These are phyloP conservation scores for Plasmodium reichenowi DNA, from an alignment of 169 alveolate genomes.

Conservation along the genomic window DNA sequence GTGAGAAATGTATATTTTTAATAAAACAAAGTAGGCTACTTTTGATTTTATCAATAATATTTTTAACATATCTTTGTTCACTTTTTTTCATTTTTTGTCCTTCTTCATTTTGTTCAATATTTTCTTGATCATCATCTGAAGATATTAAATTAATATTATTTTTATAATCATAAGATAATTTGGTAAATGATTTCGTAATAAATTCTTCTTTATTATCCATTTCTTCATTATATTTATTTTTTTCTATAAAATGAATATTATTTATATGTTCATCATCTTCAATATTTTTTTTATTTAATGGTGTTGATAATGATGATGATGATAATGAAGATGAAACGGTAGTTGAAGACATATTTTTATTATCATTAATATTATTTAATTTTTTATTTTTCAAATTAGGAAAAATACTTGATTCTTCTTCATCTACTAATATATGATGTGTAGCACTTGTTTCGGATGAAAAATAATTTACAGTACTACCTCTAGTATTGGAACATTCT, in stretches of 20 bases:
- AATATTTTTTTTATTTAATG: conserved; percentile 10
- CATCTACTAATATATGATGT: conserved; percentile 8
- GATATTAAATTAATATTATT: conserved; percentile 67
- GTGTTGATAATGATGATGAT: conserved; percentile 27
- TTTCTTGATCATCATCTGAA: conserved; percentile 45
- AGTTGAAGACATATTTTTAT: not conserved
- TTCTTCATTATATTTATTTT: conserved; percentile 72
- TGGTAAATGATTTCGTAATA: conserved; percentile 40
- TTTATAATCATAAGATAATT: conserved; percentile 71
- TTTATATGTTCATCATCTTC: conserved; percentile 6
- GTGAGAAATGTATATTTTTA: conserved; percentile 66
- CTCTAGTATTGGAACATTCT: not conserved
- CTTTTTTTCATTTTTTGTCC: conserved; percentile 50
- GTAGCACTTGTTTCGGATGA: conserved; percentile 18
- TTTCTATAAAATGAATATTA: conserved; percentile 8
- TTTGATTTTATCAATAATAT: conserved; percentile 71
- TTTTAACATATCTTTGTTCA: conserved; percentile 79
- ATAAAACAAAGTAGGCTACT: conserved; percentile 64
- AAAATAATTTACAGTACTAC: not conserved
- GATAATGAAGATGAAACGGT: conserved; percentile 1
- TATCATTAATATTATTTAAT: not conserved
- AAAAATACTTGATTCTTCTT: not conserved
- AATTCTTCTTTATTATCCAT: conserved; percentile 79
- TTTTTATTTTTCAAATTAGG: not conserved
- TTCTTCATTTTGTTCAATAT: conserved; percentile 71